phyloP scores from a whole-genome alignment of 1,284 basidiomycete species.

The Ganoderma sinense region DNA sequence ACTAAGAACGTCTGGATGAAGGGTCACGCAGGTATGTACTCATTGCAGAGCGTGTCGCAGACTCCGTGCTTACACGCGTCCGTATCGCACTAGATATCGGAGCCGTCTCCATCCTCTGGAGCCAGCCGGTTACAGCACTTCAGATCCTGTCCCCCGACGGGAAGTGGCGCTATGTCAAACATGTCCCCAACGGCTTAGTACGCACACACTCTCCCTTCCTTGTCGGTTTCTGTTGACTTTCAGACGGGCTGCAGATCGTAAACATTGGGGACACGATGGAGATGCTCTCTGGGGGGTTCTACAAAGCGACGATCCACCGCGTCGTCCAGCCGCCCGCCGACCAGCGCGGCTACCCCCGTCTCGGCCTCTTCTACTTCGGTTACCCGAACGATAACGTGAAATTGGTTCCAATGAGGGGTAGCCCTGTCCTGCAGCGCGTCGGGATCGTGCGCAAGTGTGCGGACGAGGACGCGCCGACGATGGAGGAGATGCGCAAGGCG shows the following conservation, averaged over 20 bases:
- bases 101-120: conserved; percentile 61
- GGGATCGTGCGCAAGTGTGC: conserved; percentile 42
- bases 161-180: conserved; percentile 64
- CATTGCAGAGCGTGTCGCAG: background rate
- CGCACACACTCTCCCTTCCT: conserved; percentile 16
- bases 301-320: conserved; percentile 46
- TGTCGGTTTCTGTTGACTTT: conserved; percentile 53
- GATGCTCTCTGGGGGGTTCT: conserved; percentile 61
- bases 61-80: background rate
- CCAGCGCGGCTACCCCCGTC: conserved; percentile 52
- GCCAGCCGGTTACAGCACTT: conserved; percentile 58
- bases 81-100: conserved; percentile 52
- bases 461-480: conserved; percentile 44
- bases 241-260: conserved; percentile 48
- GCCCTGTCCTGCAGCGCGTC: conserved; percentile 47
- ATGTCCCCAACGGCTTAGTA: conserved; percentile 67
- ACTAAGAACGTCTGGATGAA: conserved; percentile 67
- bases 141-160: conserved; percentile 60
- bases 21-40: conserved; percentile 39
- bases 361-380: conserved; percentile 61
- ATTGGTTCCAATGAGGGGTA: conserved; percentile 47
- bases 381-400: conserved; percentile 37
- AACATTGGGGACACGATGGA: conserved; percentile 67
- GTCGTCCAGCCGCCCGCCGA: conserved; percentile 56
- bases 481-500: conserved; percentile 46